These are phyloP conservation scores for Trichophyton rubrum DNA, from an alignment of 2,329 filamentous ascomycete species.

Conservation along the genomic window DNA sequence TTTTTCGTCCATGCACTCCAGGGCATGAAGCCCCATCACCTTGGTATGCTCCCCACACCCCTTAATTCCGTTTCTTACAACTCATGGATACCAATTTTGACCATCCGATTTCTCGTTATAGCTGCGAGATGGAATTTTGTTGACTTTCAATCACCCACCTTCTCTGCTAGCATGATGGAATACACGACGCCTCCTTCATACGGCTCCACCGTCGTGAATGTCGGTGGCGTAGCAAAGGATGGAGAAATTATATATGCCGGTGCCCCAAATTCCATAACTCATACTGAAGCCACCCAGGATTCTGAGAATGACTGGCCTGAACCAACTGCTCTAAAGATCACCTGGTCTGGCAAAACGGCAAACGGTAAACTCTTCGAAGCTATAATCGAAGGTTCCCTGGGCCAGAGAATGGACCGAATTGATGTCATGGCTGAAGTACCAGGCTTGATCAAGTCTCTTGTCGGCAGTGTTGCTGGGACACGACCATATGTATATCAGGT, in stretches of 20 bases:
- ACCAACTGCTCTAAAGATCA: slow-evolving; percentile 60
- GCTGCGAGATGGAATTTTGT: slow-evolving; percentile 85
- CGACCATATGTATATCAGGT: slow-evolving; percentile 98
- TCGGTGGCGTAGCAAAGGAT: slow-evolving; percentile 72
- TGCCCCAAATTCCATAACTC: slow-evolving; percentile 50
- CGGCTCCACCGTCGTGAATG: slow-evolving; percentile 67
- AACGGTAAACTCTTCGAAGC: slow-evolving; percentile 64
- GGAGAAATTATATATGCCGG: slow-evolving; percentile 67
- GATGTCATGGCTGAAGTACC: slow-evolving; percentile 97
- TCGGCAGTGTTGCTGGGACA: slow-evolving; percentile 74
- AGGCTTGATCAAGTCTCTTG: slow-evolving; percentile 87
- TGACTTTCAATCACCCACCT: slow-evolving; percentile 75
- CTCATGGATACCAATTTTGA: slow-evolving; percentile 7
- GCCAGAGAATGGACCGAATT: slow-evolving; percentile 61
- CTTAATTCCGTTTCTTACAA: background rate
- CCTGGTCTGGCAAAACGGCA: slow-evolving; percentile 65
- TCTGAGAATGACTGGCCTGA: slow-evolving; percentile 77
- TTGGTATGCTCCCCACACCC: slow-evolving; percentile 40
- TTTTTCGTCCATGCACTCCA: slow-evolving; percentile 78
- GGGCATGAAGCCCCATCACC: slow-evolving; percentile 98
- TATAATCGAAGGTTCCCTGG: slow-evolving; percentile 55
- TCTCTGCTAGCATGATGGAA: slow-evolving; percentile 89
- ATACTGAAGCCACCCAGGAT: slow-evolving; percentile 60
- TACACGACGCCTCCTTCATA: slow-evolving; percentile 91
- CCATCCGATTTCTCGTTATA: slow-evolving; percentile 18